Evolutionary conservation across 1,139 yeast species (phyloP), one percentile per base, ranked within the genome.

Genomic region (Pneumocystis oryctolagi): DNA sequence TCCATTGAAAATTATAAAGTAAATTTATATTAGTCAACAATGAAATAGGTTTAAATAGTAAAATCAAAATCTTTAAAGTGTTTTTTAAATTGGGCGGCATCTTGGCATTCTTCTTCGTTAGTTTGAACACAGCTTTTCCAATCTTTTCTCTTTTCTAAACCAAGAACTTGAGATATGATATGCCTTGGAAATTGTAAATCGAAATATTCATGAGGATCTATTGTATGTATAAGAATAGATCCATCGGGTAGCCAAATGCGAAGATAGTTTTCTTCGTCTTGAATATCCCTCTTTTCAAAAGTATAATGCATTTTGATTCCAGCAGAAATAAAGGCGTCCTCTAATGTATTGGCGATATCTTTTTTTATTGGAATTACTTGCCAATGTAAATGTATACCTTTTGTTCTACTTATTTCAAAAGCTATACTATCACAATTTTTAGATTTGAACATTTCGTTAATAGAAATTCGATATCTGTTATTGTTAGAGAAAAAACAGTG

Each of bases 121-220:
- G 84, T 76, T 70, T 86, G 90, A 63, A 75, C 75, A 69, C 95
- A 87, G 63, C 82, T 81, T 64, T 84, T 85, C 96, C 95, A 88
- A 65, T 81, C 81, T 0, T 81, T 74, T 67, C 95, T 75, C 65
- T 83, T 83, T 1, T 85, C 84, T 30, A 81, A 74, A 61, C 78
- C 79, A 62, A 87, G 71, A 5, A 84, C 72, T 67, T 77, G 78
- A 0, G 95, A 89, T 55, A 86, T 70, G 0, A 85, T 89, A 68
- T 89, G 77, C 71, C 96, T 77, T 0, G 95, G 94, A 68, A 87
- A 86, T 68, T 87, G 95, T 16, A 87, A 74, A 71, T 87, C 95
- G 8, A 87, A 68, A 25, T 69, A 67, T 4, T 66, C 67, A 30
- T 71, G 69, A 39, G 72, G 69, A 9, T 70, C 58, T 60, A 73